Base-by-base conservation (phyloP, 2,329 filamentous ascomycete species). In the Zasmidium angulare region DNA sequence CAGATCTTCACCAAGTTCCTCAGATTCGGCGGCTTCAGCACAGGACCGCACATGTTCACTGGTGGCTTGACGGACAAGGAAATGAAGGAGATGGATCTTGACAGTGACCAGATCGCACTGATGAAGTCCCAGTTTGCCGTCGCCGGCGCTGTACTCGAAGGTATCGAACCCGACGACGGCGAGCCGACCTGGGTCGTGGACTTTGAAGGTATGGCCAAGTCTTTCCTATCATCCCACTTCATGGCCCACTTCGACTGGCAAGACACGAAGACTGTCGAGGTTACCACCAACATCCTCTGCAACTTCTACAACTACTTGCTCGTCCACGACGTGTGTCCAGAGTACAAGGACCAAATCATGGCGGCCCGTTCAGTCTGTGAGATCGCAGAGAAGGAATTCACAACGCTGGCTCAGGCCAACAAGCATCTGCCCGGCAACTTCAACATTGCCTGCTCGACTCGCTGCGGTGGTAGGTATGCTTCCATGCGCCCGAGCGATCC, bases 281-380 rank as follows among this genome's bases (percentile, higher is more conserved):
- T 82, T 6, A 86, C 86, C 2, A 85, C 87, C 20, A 81, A 83
- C 31, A 84, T 96, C 0, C 81, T 97, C 46, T 84, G 86, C 60
- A 96, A 95, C 71, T 98, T 98, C 71, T 84, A 96, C 63, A 90
- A 91, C 64, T 99, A 97, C 66, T 80, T 98, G 0, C 80, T 93
- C 10, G 84, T 89, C 61, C 93, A 98, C 70, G 84, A 89, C 40
- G 93, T 96, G 17, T 96, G 92, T 69, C 88, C 89, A 0, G 95
- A 98, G 72, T 89, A 93, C 70, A 79, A 75, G 0, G 78, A 82
- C 0, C 84, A 93, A 63, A 80, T 98, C 59, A 76, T 84, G 17
- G 78, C 81, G 0, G 91, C 93, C 0, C 79, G 88, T 7, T 72
- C 73, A 1, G 72, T 93, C 24, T 96, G 91, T 68, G 82, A 86